Evolutionary conservation across 768 basidiomycete genomes (phyloP), one percentile per base, ranked within the genome.

Genomic region (Suillus luteus): DNA sequence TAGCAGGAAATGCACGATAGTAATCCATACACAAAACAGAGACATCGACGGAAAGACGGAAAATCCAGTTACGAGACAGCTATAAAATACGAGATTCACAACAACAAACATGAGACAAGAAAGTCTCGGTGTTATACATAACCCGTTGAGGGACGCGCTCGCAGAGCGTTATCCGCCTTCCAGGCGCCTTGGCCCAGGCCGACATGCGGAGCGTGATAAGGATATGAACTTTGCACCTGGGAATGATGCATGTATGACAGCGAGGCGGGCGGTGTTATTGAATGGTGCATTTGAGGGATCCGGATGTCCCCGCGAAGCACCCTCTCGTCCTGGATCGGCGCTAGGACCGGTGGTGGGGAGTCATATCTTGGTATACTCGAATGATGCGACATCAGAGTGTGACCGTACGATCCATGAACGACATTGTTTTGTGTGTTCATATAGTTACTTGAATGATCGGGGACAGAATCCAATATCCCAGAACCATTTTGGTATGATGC

Each of bases 291-390:
- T 38, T 75, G 73, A 0, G 76, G 72, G 10, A 75, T 52, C 3
- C 73, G 67, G 19, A 73, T 68, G 48, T 73, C 72, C 8, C 73
- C 76, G 54, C 77, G 69, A 41, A 75, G 69, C 35, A 76, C 73
- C 10, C 73, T 69, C 61, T 77, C 71, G 22, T 76, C 74, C 57
- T 86, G 86, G 44, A 86, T 85, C 2, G 86, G 86, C 24, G 86
- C 85, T 37, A 87, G 74, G 8, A 77, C 79, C 0, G 85, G 85
- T 35, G 86, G 85, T 0, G 86, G 85, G 0, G 83, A 84, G 24
- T 80, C 78, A 62, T 83, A 84, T 44, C 84, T 75, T 1, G 67
- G 71, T 59, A 65, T 65, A 57, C 46, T 67, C 22, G 22, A 69
- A 61, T 19, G 69, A 62, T 35, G 77, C 62, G 24, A 68, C 65